Evolutionary conservation across 2,329 filamentous ascomycete genomes (phyloP).

Genomic region (Cordyceps javanica): DNA sequence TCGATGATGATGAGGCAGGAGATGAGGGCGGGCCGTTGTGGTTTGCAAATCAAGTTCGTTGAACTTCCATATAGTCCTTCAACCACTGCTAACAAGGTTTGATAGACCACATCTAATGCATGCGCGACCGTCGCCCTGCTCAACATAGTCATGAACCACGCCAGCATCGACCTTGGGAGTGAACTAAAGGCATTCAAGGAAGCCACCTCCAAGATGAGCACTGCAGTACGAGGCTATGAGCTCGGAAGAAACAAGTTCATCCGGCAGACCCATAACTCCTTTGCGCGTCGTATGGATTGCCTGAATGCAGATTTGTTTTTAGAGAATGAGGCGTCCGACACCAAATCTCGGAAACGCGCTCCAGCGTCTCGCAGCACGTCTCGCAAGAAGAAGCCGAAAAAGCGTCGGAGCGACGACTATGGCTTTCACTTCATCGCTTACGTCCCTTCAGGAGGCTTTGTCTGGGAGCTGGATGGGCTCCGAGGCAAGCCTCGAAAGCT

Average conservation of each 20-base stretch:
- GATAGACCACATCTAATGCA: slow-evolving; percentile 69
- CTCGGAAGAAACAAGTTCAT: slow-evolving; percentile 72
- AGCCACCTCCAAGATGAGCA: slow-evolving; percentile 60
- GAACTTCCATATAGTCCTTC: not conserved
- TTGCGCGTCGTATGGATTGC: slow-evolving; percentile 72
- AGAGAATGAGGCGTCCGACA: slow-evolving; percentile 45
- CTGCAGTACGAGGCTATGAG: slow-evolving; percentile 67
- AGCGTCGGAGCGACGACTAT: slow-evolving; percentile 46
- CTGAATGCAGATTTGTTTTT: slow-evolving; percentile 64
- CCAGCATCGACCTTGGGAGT: slow-evolving; percentile 60
- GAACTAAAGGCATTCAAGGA: slow-evolving; percentile 66
- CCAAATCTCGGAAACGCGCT: slow-evolving; percentile 23
- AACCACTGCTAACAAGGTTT: slow-evolving; percentile 1
- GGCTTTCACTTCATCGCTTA: slow-evolving; percentile 88
- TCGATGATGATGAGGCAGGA: slow-evolving; percentile 48
- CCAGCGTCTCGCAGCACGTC: slow-evolving; percentile 23
- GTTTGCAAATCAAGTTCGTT: slow-evolving; percentile 81
- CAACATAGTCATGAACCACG: slow-evolving; percentile 86
- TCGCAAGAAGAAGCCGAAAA: slow-evolving; percentile 32
- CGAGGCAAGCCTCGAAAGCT: slow-evolving; percentile 55
- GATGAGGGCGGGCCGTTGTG: slow-evolving; percentile 59
- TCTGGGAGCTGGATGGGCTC: slow-evolving; percentile 89
- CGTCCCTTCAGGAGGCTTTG: slow-evolving; percentile 63
- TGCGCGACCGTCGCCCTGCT: slow-evolving; percentile 90
- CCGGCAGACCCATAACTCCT: slow-evolving; percentile 80